These are phyloP conservation scores for Puccinia novopanici DNA, from an alignment of 1,284 basidiomycete genomes.

Conservation along the genomic window DNA sequence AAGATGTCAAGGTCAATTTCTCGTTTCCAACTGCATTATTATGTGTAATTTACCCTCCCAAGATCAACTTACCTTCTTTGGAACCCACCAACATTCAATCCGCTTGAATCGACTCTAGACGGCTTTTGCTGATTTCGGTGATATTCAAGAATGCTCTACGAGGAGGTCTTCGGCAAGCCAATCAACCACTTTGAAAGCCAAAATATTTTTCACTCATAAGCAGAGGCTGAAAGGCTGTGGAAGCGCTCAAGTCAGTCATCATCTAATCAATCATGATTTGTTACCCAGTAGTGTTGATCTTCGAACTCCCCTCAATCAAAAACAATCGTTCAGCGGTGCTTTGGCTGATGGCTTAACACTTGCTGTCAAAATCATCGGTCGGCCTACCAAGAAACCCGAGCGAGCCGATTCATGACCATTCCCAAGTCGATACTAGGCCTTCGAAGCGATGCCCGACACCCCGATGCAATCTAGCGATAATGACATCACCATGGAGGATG, in stretches of 20 bases:
- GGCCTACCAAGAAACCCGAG: constrained; percentile 32
- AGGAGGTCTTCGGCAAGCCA: constrained; percentile 36
- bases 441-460: background rate
- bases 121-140: constrained; percentile 45
- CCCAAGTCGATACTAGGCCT: background rate
- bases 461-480: background rate
- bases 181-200: constrained; percentile 32
- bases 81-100: background rate
- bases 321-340: no score
- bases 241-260: constrained; percentile 33
- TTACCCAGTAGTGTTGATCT: background rate
- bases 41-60: background rate
- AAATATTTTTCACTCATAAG: constrained; percentile 36
- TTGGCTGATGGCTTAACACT: constrained; percentile 31
- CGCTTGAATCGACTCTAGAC: constrained; percentile 11
- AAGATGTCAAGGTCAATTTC: constrained; percentile 39
- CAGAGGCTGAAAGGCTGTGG: constrained; percentile 26
- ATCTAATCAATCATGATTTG: background rate
- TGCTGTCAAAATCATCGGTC: constrained; percentile 34
- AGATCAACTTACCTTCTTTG: background rate
- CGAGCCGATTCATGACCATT: constrained; percentile 28
- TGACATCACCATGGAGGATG: constrained; percentile 16
- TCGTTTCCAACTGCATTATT: background rate
- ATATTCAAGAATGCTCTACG: constrained; percentile 43
- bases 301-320: no score